A percentile compares a stretch with the other conserved stretches of the same genome.
Evolutionary conservation across 2,329 filamentous ascomycete genomes (phyloP).

Genomic region (Dactylellina sp.): DNA sequence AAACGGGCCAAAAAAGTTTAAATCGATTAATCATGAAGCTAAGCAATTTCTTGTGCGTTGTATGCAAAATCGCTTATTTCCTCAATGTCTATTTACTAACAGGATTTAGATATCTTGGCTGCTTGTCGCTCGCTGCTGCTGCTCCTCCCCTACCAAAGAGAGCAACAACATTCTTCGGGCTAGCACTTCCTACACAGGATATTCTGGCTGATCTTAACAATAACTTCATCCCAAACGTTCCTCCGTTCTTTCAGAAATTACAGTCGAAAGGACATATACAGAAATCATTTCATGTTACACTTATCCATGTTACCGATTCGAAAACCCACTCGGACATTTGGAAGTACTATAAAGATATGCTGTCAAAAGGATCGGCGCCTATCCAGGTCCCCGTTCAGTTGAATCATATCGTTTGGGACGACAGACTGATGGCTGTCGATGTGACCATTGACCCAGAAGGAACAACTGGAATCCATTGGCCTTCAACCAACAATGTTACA

Average conservation of each 20-base stretch:
- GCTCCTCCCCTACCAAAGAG: not conserved
- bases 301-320: slow-evolving; percentile 81
- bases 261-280: slow-evolving; percentile 81
- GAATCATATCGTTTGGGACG: slow-evolving; percentile 82
- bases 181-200: slow-evolving; percentile 3
- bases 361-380: slow-evolving; percentile 72
- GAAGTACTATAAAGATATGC: slow-evolving; percentile 74
- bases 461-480: slow-evolving; percentile 65
- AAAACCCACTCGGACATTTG: slow-evolving; percentile 76
- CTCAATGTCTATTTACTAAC: not conserved
- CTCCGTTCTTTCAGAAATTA: slow-evolving; percentile 80
- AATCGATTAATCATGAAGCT: slow-evolving; percentile 13
- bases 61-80: not conserved
- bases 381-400: slow-evolving; percentile 74
- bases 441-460: slow-evolving; percentile 73
- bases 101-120: not conserved
- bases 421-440: slow-evolving; percentile 79
- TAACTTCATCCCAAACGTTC: slow-evolving; percentile 63
- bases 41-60: slow-evolving; percentile 10
- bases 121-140: slow-evolving; percentile 5
- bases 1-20: not conserved
- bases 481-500: slow-evolving; percentile 79
- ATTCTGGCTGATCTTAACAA: not conserved
- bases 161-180: slow-evolving; percentile 7
- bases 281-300: slow-evolving; percentile 88